These are phyloP conservation scores for Quercus lobata DNA, from an alignment of 331 rosid species.

Conservation along the genomic window DNA sequence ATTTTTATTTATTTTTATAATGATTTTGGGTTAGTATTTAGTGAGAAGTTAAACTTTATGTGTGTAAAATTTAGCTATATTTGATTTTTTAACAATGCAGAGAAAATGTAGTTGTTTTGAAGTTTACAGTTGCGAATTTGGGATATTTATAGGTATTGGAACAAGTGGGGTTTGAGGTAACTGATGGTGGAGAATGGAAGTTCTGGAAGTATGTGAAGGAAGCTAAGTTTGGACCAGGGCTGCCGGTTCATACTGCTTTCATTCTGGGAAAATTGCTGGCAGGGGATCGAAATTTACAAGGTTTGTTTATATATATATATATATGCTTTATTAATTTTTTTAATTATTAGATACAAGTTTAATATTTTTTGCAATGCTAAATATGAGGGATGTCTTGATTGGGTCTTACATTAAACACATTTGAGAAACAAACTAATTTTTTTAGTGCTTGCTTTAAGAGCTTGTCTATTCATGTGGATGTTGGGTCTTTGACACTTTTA, in stretches of 20 bases:
- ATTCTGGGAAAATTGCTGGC: conserved; percentile 39
- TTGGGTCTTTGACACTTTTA: background rate
- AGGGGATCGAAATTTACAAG: conserved; percentile 33
- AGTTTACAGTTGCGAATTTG: background rate
- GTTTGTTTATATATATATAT: conserved; percentile 20
- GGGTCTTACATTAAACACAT: background rate
- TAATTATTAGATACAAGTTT: background rate
- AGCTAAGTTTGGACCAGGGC: conserved; percentile 75
- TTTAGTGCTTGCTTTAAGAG: background rate
- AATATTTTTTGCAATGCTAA: background rate
- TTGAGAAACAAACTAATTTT: background rate
- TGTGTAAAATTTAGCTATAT: background rate
- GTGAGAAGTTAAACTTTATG: too few relatives aligned
- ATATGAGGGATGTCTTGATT: background rate
- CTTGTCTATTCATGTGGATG: background rate
- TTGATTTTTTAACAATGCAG: background rate
- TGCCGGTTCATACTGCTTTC: conserved; percentile 53
- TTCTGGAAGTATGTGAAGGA: conserved; percentile 61
- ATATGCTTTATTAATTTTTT: background rate
- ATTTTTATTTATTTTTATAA: too few relatives aligned
- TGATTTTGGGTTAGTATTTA: too few relatives aligned
- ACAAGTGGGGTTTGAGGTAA: conserved; percentile 33
- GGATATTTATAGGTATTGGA: conserved; percentile 42
- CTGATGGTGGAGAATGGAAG: conserved; percentile 52
- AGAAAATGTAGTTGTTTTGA: background rate